Evolutionary conservation across 1,139 yeast species (phyloP), one percentile per base, ranked within the genome.

Genomic region (Kodamaea fungicola): DNA sequence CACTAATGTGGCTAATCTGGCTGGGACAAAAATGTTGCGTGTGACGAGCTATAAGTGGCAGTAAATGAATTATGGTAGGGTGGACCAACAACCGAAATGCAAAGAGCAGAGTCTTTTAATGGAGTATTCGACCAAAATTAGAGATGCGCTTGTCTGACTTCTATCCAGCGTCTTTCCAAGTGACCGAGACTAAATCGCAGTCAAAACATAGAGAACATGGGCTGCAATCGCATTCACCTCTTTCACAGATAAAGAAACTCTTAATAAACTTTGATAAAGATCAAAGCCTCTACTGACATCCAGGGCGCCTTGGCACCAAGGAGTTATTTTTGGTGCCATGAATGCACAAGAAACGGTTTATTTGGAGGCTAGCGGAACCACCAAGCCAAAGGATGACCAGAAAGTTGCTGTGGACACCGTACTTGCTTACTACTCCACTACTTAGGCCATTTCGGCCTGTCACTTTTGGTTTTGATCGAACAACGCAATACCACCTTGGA

Each of bases 401-500:
- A 7, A 13, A 3, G 23, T 10, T 5, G 31, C 4, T 13, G 9
- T 8, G 8, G 19, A 29, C n/a, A 31, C 34, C 29, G 19, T 23
- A 12, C 57, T 69, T 42, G 57, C 69, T 40, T 57, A 55, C 32
- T 76, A 64, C 34, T 72, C 79, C 9, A 68, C 75, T 41, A 72
- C 80, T n/a, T 76, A 76, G 47, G 50, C 72, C 4, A 50, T 74
- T 39, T 71, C 79, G 2, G 62, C 73, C 0, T 70, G 52, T 80
- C 75, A 0, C 54, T 64, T 2, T 54, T 77, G 37, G 67, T 67
- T 31, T 60, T 76, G 19, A 66, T 64, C 31, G 80, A 76, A 37
- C 59, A 61, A 34, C 77, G 77, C 0, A 49, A 51, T 28, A 46
- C 76, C 12, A 54, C 58, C 6, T 51, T 77, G 32, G 78, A 76